Percentiles rank a stretch among this genome's conserved stretches.
phyloP scores from a whole-genome alignment of 129 eudicot genomes.

The Escallonia rubra region DNA sequence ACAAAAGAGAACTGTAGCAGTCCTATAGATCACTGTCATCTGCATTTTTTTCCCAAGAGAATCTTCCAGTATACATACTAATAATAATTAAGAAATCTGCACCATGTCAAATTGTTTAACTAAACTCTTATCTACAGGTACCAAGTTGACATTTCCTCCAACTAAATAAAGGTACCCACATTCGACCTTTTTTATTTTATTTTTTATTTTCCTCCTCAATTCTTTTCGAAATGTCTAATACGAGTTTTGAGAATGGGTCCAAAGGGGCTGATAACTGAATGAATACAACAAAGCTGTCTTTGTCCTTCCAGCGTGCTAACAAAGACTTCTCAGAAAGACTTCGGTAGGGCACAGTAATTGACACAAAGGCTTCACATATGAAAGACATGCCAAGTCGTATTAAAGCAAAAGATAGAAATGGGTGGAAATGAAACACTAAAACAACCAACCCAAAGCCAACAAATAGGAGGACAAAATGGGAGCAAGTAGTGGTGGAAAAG shows the following conservation, averaged over 20 bases:
- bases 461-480: neutral
- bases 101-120: neutral
- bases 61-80: neutral
- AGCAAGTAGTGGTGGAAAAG: neutral
- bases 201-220: neutral
- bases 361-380: neutral
- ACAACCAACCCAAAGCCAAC: neutral
- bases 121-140: neutral
- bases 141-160: neutral
- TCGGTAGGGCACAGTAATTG: neutral
- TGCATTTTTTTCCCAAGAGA: neutral
- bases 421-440: neutral
- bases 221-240: neutral
- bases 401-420: neutral
- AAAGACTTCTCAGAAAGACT: neutral
- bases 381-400: neutral
- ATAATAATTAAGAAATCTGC: neutral
- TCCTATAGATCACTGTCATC: neutral
- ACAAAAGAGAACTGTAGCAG: neutral
- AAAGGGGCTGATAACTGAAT: neutral
- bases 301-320: conserved; percentile 6
- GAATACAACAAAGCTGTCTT: conserved; percentile 14
- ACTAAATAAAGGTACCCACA: neutral
- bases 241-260: neutral
- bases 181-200: neutral